Evolutionary conservation across 345 rosid genomes (phyloP).

Genomic region (Melaleuca alternifolia): DNA sequence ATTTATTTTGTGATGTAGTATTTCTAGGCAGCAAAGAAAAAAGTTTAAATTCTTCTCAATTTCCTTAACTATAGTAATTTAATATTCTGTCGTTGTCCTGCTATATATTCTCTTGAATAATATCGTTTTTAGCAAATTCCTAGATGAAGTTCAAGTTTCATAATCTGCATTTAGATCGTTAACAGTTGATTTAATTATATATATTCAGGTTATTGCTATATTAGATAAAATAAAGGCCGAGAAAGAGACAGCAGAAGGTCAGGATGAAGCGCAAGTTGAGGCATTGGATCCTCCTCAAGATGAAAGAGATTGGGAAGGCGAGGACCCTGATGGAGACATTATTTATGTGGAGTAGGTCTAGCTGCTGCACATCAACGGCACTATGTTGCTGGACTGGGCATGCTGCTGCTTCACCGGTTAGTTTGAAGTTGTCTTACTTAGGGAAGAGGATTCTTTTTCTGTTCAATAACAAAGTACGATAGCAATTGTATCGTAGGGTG

Average conservation of each 20-base stretch:
- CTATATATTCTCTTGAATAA: background rate
- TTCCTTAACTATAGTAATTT: background rate
- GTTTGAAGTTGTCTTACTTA: background rate
- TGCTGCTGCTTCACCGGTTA: background rate
- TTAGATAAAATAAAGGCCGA: conserved; percentile 71
- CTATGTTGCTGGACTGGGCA: background rate
- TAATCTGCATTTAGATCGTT: background rate
- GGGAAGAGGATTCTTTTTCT: background rate
- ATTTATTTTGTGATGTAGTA: background rate
- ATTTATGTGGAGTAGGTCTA: conserved; percentile 54
- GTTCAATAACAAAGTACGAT: background rate
- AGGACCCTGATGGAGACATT: conserved; percentile 67
- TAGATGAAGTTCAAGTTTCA: background rate
- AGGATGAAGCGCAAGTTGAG: conserved; percentile 15
- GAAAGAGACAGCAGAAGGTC: conserved; percentile 18
- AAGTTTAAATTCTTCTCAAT: background rate
- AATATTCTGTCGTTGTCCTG: background rate
- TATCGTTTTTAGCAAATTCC: background rate
- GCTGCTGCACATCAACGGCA: background rate
- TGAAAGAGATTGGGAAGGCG: conserved; percentile 50
- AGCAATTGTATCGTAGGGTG: background rate
- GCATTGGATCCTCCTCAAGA: conserved; percentile 23
- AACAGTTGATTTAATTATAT: background rate
- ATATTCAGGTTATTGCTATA: conserved; percentile 62
- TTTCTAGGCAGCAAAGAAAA: background rate